Evolutionary conservation across 2,329 filamentous ascomycete species (phyloP).

Genomic region (Sclerotinia trifoliorum): DNA sequence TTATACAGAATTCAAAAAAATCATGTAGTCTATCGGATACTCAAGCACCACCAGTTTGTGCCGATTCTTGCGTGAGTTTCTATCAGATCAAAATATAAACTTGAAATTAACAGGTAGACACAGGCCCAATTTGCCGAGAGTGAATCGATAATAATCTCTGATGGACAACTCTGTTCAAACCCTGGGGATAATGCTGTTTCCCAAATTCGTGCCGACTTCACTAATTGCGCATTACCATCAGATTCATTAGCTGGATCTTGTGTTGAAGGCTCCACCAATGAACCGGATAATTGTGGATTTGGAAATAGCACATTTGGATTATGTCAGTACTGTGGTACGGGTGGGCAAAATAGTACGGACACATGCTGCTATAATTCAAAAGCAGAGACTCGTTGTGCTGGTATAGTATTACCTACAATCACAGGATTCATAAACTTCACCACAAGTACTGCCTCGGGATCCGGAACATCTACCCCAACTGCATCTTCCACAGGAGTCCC

Average conservation of each 20-base stretch:
- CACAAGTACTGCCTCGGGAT: slow-evolving; percentile 50
- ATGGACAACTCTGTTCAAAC: slow-evolving; percentile 68
- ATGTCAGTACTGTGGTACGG: slow-evolving; percentile 81
- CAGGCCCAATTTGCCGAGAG: slow-evolving; percentile 82
- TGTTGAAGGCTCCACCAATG: slow-evolving; percentile 74
- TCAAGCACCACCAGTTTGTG: slow-evolving; percentile 75
- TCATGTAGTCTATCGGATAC: slow-evolving; percentile 65
- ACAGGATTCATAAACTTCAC: slow-evolving; percentile 65
- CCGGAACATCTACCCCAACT: slow-evolving; percentile 40
- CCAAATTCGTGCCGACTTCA: slow-evolving; percentile 89
- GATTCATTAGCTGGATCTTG: slow-evolving; percentile 74
- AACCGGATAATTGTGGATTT: slow-evolving; percentile 85
- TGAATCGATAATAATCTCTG: slow-evolving; percentile 79
- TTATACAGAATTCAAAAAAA: slow-evolving; percentile 82
- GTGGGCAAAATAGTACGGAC: slow-evolving; percentile 87
- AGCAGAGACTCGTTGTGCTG: slow-evolving; percentile 68
- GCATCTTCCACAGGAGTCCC: slow-evolving; percentile 26
- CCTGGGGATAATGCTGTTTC: slow-evolving; percentile 63
- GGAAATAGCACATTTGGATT: slow-evolving; percentile 68
- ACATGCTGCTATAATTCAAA: slow-evolving; percentile 88
- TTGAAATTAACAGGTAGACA: slow-evolving; percentile 37
- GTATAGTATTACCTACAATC: slow-evolving; percentile 75
- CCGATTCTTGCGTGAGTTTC: slow-evolving; percentile 75
- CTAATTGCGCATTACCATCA: slow-evolving; percentile 81
- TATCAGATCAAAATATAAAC: slow-evolving; percentile 13